Conservation (phyloP, 208 protist genomes). For the Acanthamoeba royreba region DNA sequence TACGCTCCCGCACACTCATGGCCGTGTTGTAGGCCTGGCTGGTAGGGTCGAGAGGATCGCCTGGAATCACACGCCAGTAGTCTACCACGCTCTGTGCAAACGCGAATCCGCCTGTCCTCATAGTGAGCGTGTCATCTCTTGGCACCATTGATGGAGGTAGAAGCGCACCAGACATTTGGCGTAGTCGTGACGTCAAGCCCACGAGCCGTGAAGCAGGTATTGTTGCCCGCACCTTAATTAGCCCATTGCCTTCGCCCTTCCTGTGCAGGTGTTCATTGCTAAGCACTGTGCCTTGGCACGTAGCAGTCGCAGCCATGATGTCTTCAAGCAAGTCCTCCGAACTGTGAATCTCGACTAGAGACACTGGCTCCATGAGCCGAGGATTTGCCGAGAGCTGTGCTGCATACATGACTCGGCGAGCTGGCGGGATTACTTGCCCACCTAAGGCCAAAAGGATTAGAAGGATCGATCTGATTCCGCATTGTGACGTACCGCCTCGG, state of each 20-base stretch:
- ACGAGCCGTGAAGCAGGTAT: too few relatives aligned
- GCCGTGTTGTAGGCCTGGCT: constrained; percentile 77
- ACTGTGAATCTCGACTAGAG: constrained; percentile 94
- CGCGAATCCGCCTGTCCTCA: constrained; percentile 82
- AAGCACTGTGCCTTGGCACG: constrained; percentile 94
- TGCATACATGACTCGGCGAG: constrained; percentile 93
- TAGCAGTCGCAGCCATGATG: constrained; percentile 94
- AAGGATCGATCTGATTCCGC: background rate
- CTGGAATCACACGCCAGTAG: constrained; percentile 93
- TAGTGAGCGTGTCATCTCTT: background rate
- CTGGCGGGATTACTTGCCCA: constrained; percentile 96
- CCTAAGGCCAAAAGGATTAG: background rate
- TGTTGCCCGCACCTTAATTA: too few relatives aligned
- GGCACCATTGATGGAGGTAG: background rate
- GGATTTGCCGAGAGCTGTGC: constrained; percentile 90
- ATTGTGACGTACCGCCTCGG: constrained; percentile 89
- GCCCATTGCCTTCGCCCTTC: too few relatives aligned
- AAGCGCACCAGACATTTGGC: background rate
- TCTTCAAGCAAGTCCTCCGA: constrained; percentile 91
- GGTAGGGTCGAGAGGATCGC: constrained; percentile 83
- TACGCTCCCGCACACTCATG: constrained; percentile 89
- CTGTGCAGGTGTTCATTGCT: constrained; percentile 92
- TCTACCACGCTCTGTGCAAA: constrained; percentile 99
- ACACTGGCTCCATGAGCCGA: constrained; percentile 96
- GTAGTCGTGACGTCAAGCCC: too few relatives aligned